phyloP scores from a whole-genome alignment of 1,139 yeast species.

The Pichia sp. region DNA sequence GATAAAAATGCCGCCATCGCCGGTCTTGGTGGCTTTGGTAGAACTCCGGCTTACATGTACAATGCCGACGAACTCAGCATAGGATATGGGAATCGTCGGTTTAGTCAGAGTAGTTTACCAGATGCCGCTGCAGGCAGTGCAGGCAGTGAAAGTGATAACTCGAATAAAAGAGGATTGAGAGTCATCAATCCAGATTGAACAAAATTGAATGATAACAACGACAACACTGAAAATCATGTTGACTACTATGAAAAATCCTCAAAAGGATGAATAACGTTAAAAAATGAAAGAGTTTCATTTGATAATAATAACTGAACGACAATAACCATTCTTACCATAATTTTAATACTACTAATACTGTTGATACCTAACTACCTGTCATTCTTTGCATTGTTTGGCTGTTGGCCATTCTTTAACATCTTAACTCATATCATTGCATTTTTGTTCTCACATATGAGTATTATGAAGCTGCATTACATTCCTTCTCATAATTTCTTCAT shows the following conservation, averaged over 20 bases:
- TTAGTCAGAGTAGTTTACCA: slow-evolving; percentile 69
- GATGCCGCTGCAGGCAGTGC: slow-evolving; percentile 39
- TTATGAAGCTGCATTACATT: not conserved
- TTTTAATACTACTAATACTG: not conserved
- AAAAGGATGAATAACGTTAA: not conserved
- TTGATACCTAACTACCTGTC: slow-evolving; percentile 4
- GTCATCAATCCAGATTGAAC: slow-evolving; percentile 37
- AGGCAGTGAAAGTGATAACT: slow-evolving; percentile 15
- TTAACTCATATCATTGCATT: not conserved
- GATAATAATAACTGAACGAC: not conserved
- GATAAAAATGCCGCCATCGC: slow-evolving; percentile 6
- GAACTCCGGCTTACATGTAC: slow-evolving; percentile 16
- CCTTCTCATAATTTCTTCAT: not conserved
- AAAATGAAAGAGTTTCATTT: not conserved
- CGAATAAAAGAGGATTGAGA: slow-evolving; percentile 28
- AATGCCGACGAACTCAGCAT: slow-evolving; percentile 28
- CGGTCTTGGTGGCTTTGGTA: slow-evolving; percentile 13
- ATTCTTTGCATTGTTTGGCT: slow-evolving; percentile 3
- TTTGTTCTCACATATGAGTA: too few relatives aligned
- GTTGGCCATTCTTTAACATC: not conserved
- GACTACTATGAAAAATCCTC: not conserved
- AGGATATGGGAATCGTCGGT: slow-evolving; percentile 40
- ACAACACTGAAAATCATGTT: not conserved
- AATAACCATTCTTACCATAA: not conserved
- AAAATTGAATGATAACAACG: not conserved